These are phyloP conservation scores for Trichaptum fuscoviolaceum DNA, from an alignment of 768 basidiomycete genomes.

Conservation along the genomic window DNA sequence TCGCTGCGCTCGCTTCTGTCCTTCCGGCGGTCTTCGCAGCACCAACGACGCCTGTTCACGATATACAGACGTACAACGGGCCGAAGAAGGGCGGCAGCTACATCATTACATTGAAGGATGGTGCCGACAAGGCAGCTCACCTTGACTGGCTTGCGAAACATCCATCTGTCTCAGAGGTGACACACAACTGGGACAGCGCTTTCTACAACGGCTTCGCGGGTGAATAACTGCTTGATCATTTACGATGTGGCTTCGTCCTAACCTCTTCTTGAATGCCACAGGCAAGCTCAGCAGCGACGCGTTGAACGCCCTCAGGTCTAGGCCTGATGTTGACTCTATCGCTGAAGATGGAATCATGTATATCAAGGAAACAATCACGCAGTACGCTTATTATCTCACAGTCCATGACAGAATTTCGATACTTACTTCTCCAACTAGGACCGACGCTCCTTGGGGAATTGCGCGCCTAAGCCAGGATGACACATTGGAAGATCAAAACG, in stretches of 20 bases:
- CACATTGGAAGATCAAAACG: slow-evolving; percentile 11
- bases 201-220: slow-evolving; percentile 24
- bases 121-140: slow-evolving; percentile 15
- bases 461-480: slow-evolving; percentile 15
- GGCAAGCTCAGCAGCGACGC: slow-evolving; percentile 16
- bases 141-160: slow-evolving; percentile 12
- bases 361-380: slow-evolving; percentile 13
- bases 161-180: slow-evolving; percentile 8
- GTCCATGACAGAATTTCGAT: background rate
- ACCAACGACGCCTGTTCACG: slow-evolving; percentile 2
- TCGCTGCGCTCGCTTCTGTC: background rate
- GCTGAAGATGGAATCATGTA: slow-evolving; percentile 28
- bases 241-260: background rate
- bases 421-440: slow-evolving; percentile 8
- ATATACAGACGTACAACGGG: slow-evolving; percentile 13
- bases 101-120: slow-evolving; percentile 22
- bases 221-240: slow-evolving; percentile 6
- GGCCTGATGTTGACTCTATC: slow-evolving; percentile 23
- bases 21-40: slow-evolving; percentile 3
- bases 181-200: slow-evolving; percentile 19
- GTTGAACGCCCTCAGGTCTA: slow-evolving; percentile 22
- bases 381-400: slow-evolving; percentile 7
- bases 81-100: slow-evolving; percentile 13
- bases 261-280: background rate
- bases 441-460: slow-evolving; percentile 21